Base-by-base conservation (phyloP, 2,329 filamentous ascomycete species). In the Malbranchea zuffiana region DNA sequence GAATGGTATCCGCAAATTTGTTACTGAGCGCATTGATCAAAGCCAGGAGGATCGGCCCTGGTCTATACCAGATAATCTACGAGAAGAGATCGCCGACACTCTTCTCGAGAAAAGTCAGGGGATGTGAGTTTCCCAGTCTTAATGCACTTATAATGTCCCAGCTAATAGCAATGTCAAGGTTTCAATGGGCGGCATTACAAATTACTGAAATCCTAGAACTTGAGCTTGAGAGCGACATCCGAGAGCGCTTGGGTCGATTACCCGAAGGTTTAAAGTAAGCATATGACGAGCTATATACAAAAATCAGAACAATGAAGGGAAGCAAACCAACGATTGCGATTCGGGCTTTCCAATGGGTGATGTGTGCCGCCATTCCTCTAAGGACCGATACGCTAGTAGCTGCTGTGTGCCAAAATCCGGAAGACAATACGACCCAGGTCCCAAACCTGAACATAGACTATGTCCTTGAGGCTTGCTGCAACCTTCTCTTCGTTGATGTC, bases 101-200 rank as follows among this genome's bases (percentile, higher is more conserved):
- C 36, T 55, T 6, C 27, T 46, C 15, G 19, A 44, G 5, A 25
- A 44, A 8, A 54, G 51, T 41, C 36, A 47, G 3, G 54, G 51
- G 43, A 56, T 56, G 53, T 56, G 42, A 48, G 51, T 37, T n/a
- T 29, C n/a, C 23, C 19, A 10, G 16, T 20, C 8, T 6, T 10
- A 12, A 4, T 5, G 7, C 16, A 17, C n/a, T 10, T 37, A 29
- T 6, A 15, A 6, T 35, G 17, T 30, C 6, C 13, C 23, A 17
- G n/a, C 7, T 11, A 26, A 38, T 40, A 31, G 41, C 8, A 31
- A 16, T 19, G 32, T 16, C 17, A 27, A 57, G 55, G 55, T 58
- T 59, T 35, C 54, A 55, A 40, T 57, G 54, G 53, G 53, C 49
- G 8, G 45, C 32, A 19, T 36, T 59, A 3, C 56, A 59, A 40